A percentile compares a stretch with the other conserved stretches of the same genome.
These are phyloP conservation scores for Nigrospora oryzae DNA, from an alignment of 2,329 filamentous ascomycete species.

Conservation along the genomic window DNA sequence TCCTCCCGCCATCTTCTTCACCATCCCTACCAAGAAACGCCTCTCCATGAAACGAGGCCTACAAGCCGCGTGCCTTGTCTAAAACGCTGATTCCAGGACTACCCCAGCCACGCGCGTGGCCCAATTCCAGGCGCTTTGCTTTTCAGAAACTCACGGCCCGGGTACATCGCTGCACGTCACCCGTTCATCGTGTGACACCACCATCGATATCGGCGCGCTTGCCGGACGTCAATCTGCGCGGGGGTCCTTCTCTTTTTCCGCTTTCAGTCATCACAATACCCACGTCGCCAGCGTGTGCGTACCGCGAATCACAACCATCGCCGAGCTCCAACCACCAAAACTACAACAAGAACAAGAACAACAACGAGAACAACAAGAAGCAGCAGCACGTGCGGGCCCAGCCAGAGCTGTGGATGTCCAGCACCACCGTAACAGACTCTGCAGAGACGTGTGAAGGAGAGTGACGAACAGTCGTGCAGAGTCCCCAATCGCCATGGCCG, in stretches of 20 bases:
- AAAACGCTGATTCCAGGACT: background rate
- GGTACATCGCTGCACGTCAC: too few relatives aligned
- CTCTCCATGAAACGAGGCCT: background rate
- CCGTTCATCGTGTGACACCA: too few relatives aligned
- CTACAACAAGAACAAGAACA: background rate
- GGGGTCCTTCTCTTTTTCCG: background rate
- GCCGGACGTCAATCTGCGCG: background rate
- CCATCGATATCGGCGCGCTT: background rate
- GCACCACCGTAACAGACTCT: background rate
- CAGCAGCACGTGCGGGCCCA: background rate
- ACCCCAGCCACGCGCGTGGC: background rate
- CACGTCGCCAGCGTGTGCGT: too few relatives aligned
- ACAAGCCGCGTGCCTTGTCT: background rate
- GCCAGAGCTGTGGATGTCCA: background rate
- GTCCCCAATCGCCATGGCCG: conserved; percentile 32
- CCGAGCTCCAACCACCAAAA: background rate
- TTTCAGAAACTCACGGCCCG: too few relatives aligned
- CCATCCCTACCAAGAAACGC: background rate
- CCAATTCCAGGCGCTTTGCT: too few relatives aligned
- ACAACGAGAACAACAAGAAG: background rate
- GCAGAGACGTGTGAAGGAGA: background rate
- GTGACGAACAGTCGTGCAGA: conserved; percentile 1
- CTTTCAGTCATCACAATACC: background rate
- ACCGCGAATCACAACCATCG: background rate
- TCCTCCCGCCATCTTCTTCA: background rate